Evolutionary conservation across 495 filamentous ascomycete species (phyloP).

Genomic region (Ramalina intermedia): DNA sequence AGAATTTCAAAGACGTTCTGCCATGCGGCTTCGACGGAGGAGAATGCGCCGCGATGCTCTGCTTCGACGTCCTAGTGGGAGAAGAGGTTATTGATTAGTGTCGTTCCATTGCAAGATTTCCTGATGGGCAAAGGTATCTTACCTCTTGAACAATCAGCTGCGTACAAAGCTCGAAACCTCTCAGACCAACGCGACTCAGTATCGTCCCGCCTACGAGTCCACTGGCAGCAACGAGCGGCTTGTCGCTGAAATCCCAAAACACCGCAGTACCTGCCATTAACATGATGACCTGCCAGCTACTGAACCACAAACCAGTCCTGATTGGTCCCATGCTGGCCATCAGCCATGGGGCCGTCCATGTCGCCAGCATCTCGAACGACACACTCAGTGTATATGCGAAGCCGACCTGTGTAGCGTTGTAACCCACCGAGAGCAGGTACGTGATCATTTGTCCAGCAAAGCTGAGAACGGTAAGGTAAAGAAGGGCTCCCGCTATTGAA

Average conservation of each 20-base stretch:
- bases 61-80: conserved; percentile 30
- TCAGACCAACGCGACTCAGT: conserved; percentile 48
- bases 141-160: conserved; percentile 56
- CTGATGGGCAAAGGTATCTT: not conserved
- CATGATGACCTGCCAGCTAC: conserved; percentile 45
- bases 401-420: conserved; percentile 3
- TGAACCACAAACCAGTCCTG: conserved; percentile 47
- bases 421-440: conserved; percentile 9
- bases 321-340: conserved; percentile 42
- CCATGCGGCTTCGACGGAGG: conserved; percentile 41
- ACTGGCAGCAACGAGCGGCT: conserved; percentile 23
- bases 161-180: conserved; percentile 52
- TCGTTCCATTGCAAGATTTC: not conserved
- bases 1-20: conserved; percentile 55
- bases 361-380: conserved; percentile 9
- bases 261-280: conserved; percentile 28
- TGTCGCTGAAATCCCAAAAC: conserved; percentile 22
- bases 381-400: conserved; percentile 1
- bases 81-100: not conserved
- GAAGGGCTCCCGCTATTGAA: conserved; percentile 9
- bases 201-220: conserved; percentile 37
- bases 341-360: conserved; percentile 17
- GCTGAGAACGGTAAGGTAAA: conserved; percentile 14
- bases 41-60: conserved; percentile 41
- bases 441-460: conserved; percentile 14